Base-by-base conservation (phyloP, 176 grass and related monocot species). In the Oryza brachyantha region DNA sequence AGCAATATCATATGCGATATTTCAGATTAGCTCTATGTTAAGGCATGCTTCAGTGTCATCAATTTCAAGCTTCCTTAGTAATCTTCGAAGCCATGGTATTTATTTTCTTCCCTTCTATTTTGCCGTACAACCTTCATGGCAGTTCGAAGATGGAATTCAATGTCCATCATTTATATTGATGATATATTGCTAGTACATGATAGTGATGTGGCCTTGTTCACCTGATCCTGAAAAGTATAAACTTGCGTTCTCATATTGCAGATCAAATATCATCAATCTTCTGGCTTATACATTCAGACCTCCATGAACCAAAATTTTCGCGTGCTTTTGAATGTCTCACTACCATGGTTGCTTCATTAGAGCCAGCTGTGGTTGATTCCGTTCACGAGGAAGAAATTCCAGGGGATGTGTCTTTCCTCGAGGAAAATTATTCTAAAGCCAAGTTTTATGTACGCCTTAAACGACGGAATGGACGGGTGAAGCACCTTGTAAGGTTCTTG, bases 221-320 rank as follows among this genome's bases (percentile, higher is more conserved):
- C 32, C 40, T 21, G 22, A 50, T 73, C 29, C 58, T 73, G 50
- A 48, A n/a, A 22, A 52, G 24, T 50, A 28, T 41, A 74, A 68
- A n/a, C 69, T 28, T 68, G 8, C 52, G 16, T 50, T 74, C 65
- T 68, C 27, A 28, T 45, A 61, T 90, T 92, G 76, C 88, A 98
- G 95, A 98, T 84, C 86, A 87, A 84, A 72, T 92, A 86, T 98
- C 92, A 82, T 94, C 87, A n/a, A 84, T 98, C 38, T 90, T 98
- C 86, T 94, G 92, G 91, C 82, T 98, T 87, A 85, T 98, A 63
- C 90, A 89, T 85, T 78, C 75, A 34, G 90, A 98, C 83, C 83
- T 98, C 69, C 92, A 89, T 89, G 90, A 94, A 89, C 74, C 85
- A 16, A 93, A 88, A 81, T 73, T 90, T 22, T 84, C 83, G 22